Base-by-base conservation (phyloP, 2,329 filamentous ascomycete species). In the Ophiostoma quercus region DNA sequence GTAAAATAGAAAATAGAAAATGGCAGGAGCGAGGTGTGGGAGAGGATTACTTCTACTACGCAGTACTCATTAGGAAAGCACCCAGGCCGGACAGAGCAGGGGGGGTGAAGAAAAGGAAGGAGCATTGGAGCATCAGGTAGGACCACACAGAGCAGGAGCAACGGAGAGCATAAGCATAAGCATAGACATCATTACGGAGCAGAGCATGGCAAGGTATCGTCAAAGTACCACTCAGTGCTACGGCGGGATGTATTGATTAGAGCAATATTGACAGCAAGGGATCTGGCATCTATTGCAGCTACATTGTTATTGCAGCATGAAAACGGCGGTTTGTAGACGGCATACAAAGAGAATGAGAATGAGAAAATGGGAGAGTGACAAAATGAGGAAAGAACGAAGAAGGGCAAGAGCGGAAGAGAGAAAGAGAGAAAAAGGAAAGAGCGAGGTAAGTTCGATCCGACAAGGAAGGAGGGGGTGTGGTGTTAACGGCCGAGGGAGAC, bases 31-130 rank as follows among this genome's bases (percentile, higher is more conserved):
- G 19, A 65, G 37, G 65, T 25, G 65, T 66, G 65, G 63, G 34
- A 66, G 63, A 66, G 63, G 25, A 43, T 25, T 34, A 34, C 34
- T 34, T 34, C 8, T 34, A 8, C 34, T 34, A 34, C 34, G 4
- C 34, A 8, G 34, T 34, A 34, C 34, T 34, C 34, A 34, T 34
- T 41, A 66, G 65, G 65, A 66, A 66, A 66, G 63, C 63, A 63
- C 37, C 12, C 16, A 8, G 62, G 34, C 34, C 62, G 25, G 16
- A 22, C 65, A 65, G 22, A 66, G 65, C 65, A 66, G 65, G 65
- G 65, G 63, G 65, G 37, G 65, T 66, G 65, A 47, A 47, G 34
- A 66, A 22, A 39, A 41, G 39, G 65, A 66, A 66, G 39, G 65
- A 47, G 37, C 65, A 65, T 14, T 22, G 19, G 32, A 63, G 3